These are phyloP conservation scores for Tetrapisispora fleetii DNA, from an alignment of 805 yeast species.

Conservation along the genomic window DNA sequence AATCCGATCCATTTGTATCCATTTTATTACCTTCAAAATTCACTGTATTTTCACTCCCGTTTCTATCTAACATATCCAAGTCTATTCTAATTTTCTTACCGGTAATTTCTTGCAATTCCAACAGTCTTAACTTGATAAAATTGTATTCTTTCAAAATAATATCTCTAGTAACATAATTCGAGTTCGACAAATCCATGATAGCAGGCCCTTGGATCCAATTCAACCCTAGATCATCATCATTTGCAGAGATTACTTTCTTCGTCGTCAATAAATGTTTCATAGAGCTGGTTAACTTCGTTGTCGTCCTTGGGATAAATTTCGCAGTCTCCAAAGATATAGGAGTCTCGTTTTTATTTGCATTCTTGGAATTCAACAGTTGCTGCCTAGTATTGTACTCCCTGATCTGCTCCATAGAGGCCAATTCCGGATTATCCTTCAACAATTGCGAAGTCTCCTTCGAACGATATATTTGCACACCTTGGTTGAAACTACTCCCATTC, in stretches of 20 bases:
- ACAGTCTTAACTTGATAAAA: conserved; percentile 19
- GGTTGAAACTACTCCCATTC: neutral
- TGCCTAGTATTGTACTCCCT: conserved; percentile 23
- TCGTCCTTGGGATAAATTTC: conserved; percentile 20
- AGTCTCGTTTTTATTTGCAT: conserved; percentile 12
- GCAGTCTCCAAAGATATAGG: conserved; percentile 11
- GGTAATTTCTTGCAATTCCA: conserved; percentile 25
- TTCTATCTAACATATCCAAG: conserved; percentile 7
- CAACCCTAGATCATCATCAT: conserved; percentile 8
- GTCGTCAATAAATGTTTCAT: conserved; percentile 12
- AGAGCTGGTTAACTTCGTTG: conserved; percentile 1
- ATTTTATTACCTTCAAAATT: neutral
- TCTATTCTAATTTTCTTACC: conserved; percentile 17
- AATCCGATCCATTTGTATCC: neutral
- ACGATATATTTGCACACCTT: conserved; percentile 2
- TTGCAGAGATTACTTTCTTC: conserved; percentile 17
- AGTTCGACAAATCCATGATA: conserved; percentile 18
- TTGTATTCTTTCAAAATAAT: conserved; percentile 20
- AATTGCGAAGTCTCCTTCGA: conserved; percentile 4
- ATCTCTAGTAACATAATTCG: conserved; percentile 20
- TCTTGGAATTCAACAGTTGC: conserved; percentile 17
- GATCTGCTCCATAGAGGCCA: conserved; percentile 21
- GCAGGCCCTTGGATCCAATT: conserved; percentile 28
- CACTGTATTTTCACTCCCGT: neutral
- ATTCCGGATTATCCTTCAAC: conserved; percentile 4